Base-by-base conservation (phyloP, 768 basidiomycete genomes). In the Vararia minispora region DNA sequence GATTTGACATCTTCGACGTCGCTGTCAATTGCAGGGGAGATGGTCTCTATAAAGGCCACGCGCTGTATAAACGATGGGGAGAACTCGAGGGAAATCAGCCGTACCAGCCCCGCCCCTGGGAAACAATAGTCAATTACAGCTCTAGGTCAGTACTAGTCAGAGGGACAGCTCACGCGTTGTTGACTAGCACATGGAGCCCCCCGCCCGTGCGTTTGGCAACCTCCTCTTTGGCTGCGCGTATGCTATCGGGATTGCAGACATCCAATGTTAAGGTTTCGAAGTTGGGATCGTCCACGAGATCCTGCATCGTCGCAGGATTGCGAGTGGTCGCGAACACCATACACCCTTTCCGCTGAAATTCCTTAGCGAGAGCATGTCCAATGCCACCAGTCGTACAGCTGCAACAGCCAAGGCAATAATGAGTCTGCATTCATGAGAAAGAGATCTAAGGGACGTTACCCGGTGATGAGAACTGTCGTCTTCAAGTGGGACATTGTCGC, bases 121-220 rank as follows among this genome's bases (percentile, higher is more conserved):
- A 13, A 14, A 26, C 13, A 12, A 16, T 16, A 4, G 18, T 8
- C 16, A 8, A 33, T 16, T 21, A 8, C 7, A 13, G 17, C 13
- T 33, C 9, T 16, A 24, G 25, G 7, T 44, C 21, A n/a, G 25
- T 11, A 10, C 25, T 3, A 13, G 4, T 0, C 35, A 2, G 9
- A n/a, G 7, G 32, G 30, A 28, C 33, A 5, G 40, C 46, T 34
- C 29, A 56, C 54, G 54, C 53, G 37, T 56, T 56, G 33, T 52
- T 60, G 7, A 59, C 53, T 6, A 58, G 46, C n/a, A 60, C 48
- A 32, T 60, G 54, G 6, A 60, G 51, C 33, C 32, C 45, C 13
- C 58, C 58, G 4, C 47, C 48, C 11, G 53, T 55, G 34, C 41
- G 16, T 10, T 34, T 35, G 6, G 41, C 35, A 17, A 58, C 40